These are phyloP conservation scores for Amylocarpus encephaloides DNA, from an alignment of 2,329 filamentous ascomycete genomes.

Conservation along the genomic window DNA sequence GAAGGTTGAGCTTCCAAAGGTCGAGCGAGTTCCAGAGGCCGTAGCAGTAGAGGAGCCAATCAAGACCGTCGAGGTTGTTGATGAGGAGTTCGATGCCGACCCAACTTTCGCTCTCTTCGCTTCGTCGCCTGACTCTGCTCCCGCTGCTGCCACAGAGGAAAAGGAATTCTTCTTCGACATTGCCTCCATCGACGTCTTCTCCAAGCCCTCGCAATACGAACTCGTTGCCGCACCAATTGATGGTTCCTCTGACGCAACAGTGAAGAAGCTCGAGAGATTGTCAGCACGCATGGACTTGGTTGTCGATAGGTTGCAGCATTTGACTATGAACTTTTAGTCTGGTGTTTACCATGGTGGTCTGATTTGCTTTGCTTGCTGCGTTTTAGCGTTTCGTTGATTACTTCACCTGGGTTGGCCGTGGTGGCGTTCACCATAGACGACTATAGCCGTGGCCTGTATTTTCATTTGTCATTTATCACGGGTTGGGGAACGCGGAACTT, in stretches of 20 bases:
- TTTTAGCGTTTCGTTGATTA: slow-evolving; percentile 18
- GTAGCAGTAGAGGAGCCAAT: slow-evolving; percentile 8
- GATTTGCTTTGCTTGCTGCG: slow-evolving; percentile 17
- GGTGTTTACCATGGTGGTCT: slow-evolving; percentile 3
- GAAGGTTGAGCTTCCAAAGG: slow-evolving; percentile 44
- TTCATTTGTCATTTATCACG: neutral
- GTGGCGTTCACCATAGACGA: slow-evolving; percentile 2
- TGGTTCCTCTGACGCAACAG: slow-evolving; percentile 16
- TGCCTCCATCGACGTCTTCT: slow-evolving; percentile 45
- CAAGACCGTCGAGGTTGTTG: slow-evolving; percentile 29
- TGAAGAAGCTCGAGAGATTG: slow-evolving; percentile 22
- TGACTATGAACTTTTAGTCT: slow-evolving; percentile 22
- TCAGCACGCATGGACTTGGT: slow-evolving; percentile 24
- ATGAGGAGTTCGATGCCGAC: slow-evolving; percentile 57
- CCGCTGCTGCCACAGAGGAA: slow-evolving; percentile 8
- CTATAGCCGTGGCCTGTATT: neutral
- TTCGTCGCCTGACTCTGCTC: slow-evolving; percentile 31
- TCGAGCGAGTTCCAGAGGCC: slow-evolving; percentile 36
- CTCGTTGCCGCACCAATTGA: slow-evolving; percentile 55
- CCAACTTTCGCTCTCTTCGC: slow-evolving; percentile 56
- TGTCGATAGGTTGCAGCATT: slow-evolving; percentile 21
- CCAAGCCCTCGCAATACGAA: slow-evolving; percentile 58
- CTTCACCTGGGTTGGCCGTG: neutral
- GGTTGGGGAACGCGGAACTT: neutral
- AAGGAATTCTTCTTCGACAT: slow-evolving; percentile 34